Conservation (phyloP, 1,139 yeast species). For the Taphrina pruni region DNA sequence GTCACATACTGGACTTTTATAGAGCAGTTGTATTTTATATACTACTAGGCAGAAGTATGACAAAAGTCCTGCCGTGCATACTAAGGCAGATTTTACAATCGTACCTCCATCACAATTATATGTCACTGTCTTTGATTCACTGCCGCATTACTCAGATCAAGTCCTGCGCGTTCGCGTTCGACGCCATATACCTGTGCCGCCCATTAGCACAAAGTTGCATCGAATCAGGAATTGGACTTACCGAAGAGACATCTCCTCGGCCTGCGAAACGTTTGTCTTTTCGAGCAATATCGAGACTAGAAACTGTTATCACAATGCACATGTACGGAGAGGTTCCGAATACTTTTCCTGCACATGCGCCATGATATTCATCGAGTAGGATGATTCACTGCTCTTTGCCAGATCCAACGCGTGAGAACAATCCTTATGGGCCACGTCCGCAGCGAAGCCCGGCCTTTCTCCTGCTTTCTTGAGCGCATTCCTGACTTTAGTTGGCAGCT, state of each 20-base stretch:
- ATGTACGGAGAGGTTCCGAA: neutral
- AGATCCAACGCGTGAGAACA: slow-evolving; percentile 44
- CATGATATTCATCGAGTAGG: slow-evolving; percentile 16
- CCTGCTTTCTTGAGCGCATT: slow-evolving; percentile 7
- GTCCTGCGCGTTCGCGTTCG: slow-evolving; percentile 49
- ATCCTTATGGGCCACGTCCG: slow-evolving; percentile 49
- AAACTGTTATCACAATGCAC: neutral
- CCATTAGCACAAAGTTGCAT: neutral
- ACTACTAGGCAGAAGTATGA: too few species aligned
- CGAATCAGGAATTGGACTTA: neutral
- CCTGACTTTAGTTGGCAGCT: neutral
- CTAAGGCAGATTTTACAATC: too few species aligned
- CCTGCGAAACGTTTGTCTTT: slow-evolving; percentile 46
- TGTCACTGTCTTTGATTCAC: neutral
- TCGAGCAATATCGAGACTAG: slow-evolving; percentile 43
- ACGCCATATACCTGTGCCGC: slow-evolving; percentile 47
- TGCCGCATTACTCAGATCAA: slow-evolving; percentile 28
- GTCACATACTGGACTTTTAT: neutral
- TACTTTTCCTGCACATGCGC: slow-evolving; percentile 26
- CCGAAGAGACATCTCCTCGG: slow-evolving; percentile 49
- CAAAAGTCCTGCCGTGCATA: too few species aligned
- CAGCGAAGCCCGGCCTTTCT: slow-evolving; percentile 47
- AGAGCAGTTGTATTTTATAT: too few species aligned
- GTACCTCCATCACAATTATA: too few species aligned
- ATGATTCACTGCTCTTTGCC: slow-evolving; percentile 15